Base-by-base conservation (phyloP, 495 filamentous ascomycete species). In the Venustampulla echinocandica region DNA sequence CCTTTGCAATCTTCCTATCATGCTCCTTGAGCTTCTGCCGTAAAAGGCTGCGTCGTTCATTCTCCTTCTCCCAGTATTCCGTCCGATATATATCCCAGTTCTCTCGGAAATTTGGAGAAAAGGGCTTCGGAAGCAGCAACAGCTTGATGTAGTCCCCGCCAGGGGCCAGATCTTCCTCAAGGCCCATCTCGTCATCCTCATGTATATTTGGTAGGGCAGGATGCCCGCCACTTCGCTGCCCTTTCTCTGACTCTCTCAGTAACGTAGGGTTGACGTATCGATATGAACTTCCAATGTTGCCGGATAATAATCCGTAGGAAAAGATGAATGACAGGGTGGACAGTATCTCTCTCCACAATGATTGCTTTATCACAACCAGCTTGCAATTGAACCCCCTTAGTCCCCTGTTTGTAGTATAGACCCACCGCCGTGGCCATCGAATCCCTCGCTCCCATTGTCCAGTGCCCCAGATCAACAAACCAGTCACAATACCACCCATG, bases 31-130 rank as follows among this genome's bases (percentile, higher is more conserved):
- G 60, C 56, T 82, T 81, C 38, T 76, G 67, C 34, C 87, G 75
- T 28, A 95, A 66, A 37, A 83, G 61, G 4, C 80, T 75, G 11
- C 92, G 85, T 2, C 87, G 77, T 65, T 92, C 88, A 56, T 98
- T 98, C 64, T 98, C 93, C 49, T 79, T 81, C 54, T 95, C 92
- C 92, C 92, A 98, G 59, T 94, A 98, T 48, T 95, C 89, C 21
- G 81, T 76, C 25, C 93, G 75, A 63, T 90, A 98, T 3, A 88
- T 63, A 56, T 98, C 92, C 92, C 92, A 98, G 49, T 93, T 94
- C 58, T 95, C 87, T n/a, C 92, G 78, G 59, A 98, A 97, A 43
- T 85, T 85, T 0, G 93, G 82, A 10, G 87, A 90, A 54, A 98
- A 98, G 0, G 89, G 86, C 63, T 98, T 98, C 4, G 92, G 89